A percentile compares a stretch with the other conserved stretches of the same genome.
Conservation (phyloP, 2,329 filamentous ascomycete species). For the Fusarium decemcellulare region DNA sequence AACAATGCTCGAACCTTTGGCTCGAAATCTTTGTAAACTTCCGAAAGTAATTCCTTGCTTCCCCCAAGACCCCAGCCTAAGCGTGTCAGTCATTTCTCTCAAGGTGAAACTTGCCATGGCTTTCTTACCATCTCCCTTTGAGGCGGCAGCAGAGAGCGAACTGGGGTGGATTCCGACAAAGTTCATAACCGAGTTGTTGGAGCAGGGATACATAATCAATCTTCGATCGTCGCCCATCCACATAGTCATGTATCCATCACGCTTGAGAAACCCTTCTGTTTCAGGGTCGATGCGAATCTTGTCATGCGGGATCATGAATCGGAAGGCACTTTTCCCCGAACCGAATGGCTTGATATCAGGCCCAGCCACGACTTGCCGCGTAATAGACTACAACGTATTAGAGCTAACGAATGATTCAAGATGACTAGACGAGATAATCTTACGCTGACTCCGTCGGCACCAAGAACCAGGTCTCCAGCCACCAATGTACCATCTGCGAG, state of each 20-base stretch:
- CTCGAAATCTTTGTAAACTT: constrained; percentile 59
- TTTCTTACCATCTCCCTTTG: constrained; percentile 19
- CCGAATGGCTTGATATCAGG: constrained; percentile 52
- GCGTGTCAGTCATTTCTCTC: constrained; percentile 2
- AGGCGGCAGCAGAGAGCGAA: constrained; percentile 1
- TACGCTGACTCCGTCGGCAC: constrained; percentile 68
- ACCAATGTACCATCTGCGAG: constrained; percentile 61
- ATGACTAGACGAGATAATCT: constrained; percentile 11
- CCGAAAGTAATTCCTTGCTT: constrained; percentile 54
- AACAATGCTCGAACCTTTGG: constrained; percentile 57
- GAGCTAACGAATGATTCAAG: fast-evolving
- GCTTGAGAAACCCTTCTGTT: constrained; percentile 28
- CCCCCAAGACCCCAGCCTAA: constrained; percentile 58
- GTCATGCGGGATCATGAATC: constrained; percentile 63
- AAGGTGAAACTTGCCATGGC: too few relatives aligned
- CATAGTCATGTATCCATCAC: constrained; percentile 44
- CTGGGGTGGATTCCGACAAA: constrained; percentile 67
- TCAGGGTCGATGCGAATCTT: constrained; percentile 49
- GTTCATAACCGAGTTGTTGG: constrained; percentile 60
- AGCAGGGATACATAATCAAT: constrained; percentile 64
- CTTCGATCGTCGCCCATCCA: constrained; percentile 60
- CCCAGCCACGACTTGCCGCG: constrained; percentile 43
- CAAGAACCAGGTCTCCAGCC: constrained; percentile 65
- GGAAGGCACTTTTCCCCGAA: constrained; percentile 68
- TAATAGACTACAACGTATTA: constrained; percentile 30